Base-by-base conservation (phyloP, 2,329 filamentous ascomycete genomes). In the Exophiala sideris region DNA sequence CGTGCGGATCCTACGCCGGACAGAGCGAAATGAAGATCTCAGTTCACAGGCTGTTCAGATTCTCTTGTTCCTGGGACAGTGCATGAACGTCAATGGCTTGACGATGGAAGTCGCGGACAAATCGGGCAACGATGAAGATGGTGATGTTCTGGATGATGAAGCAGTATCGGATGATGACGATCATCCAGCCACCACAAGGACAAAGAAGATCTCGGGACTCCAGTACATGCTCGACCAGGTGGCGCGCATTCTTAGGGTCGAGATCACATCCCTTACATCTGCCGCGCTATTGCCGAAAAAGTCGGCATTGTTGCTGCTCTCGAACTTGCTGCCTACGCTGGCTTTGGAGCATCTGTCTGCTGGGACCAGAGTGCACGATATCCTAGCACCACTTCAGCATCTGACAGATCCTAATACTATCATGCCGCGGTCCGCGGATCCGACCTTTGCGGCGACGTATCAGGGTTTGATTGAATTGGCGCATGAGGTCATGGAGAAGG, bases 11-110 rank as follows among this genome's bases (percentile, higher is more conserved):
- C 73, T 96, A 41, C 83, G 83, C 45, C 82, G 81, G 0, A 77
- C 80, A 0, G 81, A 80, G 48, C 70, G 92, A 6, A 84, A 86
- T 12, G 86, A 94, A 65, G 79, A 84, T 8, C 76, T 97, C n/a
- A 88, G 88, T 1, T 79, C 83, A 39, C 89, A 95, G 67, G 85
- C 85, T 10, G 83, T 89, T 3, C 87, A 90, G 61, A 90, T 96
- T 59, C 76, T 96, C 34, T 79, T 92, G 35, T 95, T 95, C 76
- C 76, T 99, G 0, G 89, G 85, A 39, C 83, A 79, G 56, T 85
- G 75, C 65, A 81, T 82, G 54, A 79, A 79, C 11, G 79, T 79
- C 33, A 88, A 85, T 78, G 41, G 70, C 64, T 20, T 82, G 74
- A 72, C 67, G 61, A 70, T 60, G 50, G 75, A 76, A 14, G 70